Evolutionary conservation across 176 grass and related monocot species (phyloP), one percentile per base, ranked within the genome.

Genomic region (Guadua angustifolia): DNA sequence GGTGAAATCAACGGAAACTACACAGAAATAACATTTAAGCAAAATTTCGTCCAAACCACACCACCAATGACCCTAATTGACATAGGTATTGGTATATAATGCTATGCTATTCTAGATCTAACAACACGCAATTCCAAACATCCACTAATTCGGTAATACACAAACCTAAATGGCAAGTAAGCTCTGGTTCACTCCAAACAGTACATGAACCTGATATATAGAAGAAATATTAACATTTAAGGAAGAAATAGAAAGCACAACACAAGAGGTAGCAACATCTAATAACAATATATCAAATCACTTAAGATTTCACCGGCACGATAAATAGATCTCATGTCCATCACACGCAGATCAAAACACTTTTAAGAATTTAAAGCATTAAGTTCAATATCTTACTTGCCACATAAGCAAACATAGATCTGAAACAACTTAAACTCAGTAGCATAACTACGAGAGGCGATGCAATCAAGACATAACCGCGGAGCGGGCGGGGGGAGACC

Each of bases 331-430:
- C 47, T 51, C 58, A 56, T 65, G 79, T 86, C 66, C 83, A 83
- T 64, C 15, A 49, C 6, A 84, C 16, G 68, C 75, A 80, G 49
- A 84, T 24, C 81, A 18, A 82, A 86, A 82, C 46, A 73, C 36
- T 62, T 21, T 45, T 1, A 0, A 46, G 47, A 86, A 73, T 18
- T 49, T 66, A 77, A 66, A 58, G 35, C 38, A 42, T 10, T 9
- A 76, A 22, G 78, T 86, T 82, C 83, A 90, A 86, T 78, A 78
- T 26, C 79, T 77, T 78, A 52, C 66, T 55, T n/a, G 45, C 81
- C 74, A 53, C 79, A 78, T 14, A 59, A 73, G 6, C 9, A 69
- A 71, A 66, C 63, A 65, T 26, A 78, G 73, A 86, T 78, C 82
- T 81, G 71, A 82, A 76, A 71, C 9, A 86, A 38, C 57, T 72